phyloP scores from a whole-genome alignment of 768 basidiomycete genomes.

The Tulasnella sp. region DNA sequence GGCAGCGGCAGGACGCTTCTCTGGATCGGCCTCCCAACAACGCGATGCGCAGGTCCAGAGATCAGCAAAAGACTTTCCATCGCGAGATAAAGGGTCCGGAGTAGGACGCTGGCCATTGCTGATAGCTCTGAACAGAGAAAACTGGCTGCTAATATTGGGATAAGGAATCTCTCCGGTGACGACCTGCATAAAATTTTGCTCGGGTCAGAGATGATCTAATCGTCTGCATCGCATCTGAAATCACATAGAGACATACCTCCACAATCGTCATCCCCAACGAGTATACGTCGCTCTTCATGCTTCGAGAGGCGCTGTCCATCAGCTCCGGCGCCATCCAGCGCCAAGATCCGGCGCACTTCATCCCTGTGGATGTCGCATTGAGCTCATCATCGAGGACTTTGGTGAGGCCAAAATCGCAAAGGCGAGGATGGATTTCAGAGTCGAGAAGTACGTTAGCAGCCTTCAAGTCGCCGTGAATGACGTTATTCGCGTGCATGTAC shows the following conservation, averaged over 20 bases:
- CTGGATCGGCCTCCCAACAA: too few species aligned
- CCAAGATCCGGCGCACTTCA: not conserved
- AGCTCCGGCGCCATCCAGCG: not conserved
- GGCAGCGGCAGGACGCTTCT: too few species aligned
- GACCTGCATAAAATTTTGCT: not conserved
- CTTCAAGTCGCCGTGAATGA: constrained; percentile 3
- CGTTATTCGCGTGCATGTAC: not conserved
- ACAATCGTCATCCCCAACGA: constrained; percentile 6
- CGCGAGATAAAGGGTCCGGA: too few species aligned
- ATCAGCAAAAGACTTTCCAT: too few species aligned
- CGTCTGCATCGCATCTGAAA: too few species aligned
- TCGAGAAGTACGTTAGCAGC: not conserved
- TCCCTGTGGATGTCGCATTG: not conserved
- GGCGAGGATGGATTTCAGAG: not conserved
- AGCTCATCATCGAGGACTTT: not conserved
- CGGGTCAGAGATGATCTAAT: too few species aligned
- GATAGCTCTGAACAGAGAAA: not conserved
- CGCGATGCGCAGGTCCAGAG: too few species aligned
- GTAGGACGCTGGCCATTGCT: not conserved
- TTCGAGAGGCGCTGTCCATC: not conserved
- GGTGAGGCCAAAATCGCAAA: not conserved
- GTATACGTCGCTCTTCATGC: not conserved
- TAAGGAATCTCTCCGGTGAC: constrained; percentile 1
- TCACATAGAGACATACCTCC: not conserved
- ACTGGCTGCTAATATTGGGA: not conserved